phyloP scores from a whole-genome alignment of 371 early-diverging fungal species.

The Encephalitozoon romaleae region DNA sequence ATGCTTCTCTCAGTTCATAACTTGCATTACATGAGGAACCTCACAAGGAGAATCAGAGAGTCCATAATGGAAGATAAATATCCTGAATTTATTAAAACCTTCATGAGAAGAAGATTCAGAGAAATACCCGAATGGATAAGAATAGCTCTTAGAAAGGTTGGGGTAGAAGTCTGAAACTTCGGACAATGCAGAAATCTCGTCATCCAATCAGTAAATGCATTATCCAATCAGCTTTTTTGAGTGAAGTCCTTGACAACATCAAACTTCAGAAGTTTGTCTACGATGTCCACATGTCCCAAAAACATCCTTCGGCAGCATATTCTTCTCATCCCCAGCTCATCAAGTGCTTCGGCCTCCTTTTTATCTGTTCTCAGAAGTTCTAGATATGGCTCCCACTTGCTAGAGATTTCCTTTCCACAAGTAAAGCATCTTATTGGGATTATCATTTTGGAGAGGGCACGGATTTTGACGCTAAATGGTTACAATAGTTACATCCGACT shows the following conservation, averaged over 20 bases:
- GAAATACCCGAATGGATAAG: conserved; percentile 72
- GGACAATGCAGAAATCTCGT: background rate
- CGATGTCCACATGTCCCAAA: conserved; percentile 91
- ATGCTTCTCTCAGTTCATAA: conserved; percentile 78
- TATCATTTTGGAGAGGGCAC: conserved; percentile 65
- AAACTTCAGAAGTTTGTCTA: conserved; percentile 89
- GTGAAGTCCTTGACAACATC: conserved; percentile 60
- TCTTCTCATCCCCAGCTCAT: conserved; percentile 79
- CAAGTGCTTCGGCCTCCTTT: conserved; percentile 70
- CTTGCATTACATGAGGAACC: conserved; percentile 73
- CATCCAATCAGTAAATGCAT: background rate
- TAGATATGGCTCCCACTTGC: conserved; percentile 87
- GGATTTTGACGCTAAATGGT: background rate
- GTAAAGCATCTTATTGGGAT: conserved; percentile 89
- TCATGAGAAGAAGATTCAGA: conserved; percentile 67
- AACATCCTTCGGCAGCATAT: conserved; percentile 98
- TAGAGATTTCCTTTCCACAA: conserved; percentile 91
- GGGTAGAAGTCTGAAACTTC: background rate
- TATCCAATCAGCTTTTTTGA: background rate
- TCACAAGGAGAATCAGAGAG: conserved; percentile 71
- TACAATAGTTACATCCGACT: background rate
- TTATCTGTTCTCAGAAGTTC: conserved; percentile 68
- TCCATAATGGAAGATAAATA: conserved; percentile 69
- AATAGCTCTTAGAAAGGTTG: conserved; percentile 9
- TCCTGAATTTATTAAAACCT: conserved; percentile 70